These are phyloP conservation scores for Russula brevipes DNA, from an alignment of 768 basidiomycete genomes.

Conservation along the genomic window DNA sequence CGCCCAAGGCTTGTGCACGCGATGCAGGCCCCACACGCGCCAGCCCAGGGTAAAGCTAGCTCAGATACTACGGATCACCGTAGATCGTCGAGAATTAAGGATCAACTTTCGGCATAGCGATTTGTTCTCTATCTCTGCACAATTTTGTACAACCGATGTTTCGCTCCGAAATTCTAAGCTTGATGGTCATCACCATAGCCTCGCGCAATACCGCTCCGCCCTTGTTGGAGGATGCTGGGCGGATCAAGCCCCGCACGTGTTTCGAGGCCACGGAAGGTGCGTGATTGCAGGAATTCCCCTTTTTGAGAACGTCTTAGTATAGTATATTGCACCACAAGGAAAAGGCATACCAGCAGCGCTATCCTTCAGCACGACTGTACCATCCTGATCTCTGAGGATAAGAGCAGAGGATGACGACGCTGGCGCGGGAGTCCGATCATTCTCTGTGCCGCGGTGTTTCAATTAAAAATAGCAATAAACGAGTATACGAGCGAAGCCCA, in stretches of 20 bases:
- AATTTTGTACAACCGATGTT: not conserved
- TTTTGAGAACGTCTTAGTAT: conserved; percentile 9
- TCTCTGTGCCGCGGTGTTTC: conserved; percentile 6
- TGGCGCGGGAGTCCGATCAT: conserved; percentile 13
- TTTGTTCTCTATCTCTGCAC: not conserved
- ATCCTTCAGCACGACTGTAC: conserved; percentile 50
- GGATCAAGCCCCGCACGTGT: conserved; percentile 68
- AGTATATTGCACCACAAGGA: conserved; percentile 5
- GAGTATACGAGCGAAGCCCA: conserved; percentile 11
- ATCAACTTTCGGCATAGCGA: not conserved
- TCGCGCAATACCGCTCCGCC: conserved; percentile 82
- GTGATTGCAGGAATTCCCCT: conserved; percentile 68
- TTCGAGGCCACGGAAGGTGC: conserved; percentile 81
- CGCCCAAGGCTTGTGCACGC: too few relatives aligned
- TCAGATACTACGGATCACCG: too few relatives aligned
- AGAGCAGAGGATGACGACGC: conserved; percentile 39
- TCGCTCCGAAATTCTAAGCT: not conserved
- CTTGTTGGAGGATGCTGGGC: conserved; percentile 82
- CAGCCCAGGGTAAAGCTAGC: too few relatives aligned
- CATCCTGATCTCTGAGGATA: conserved; percentile 56
- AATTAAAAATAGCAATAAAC: conserved; percentile 2
- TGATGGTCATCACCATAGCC: conserved; percentile 63
- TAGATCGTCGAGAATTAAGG: not conserved
- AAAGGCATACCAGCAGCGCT: conserved; percentile 64
- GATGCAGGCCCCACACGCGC: too few relatives aligned